Conservation (phyloP, 306 rosid genomes). For the Quercus ilex region DNA sequence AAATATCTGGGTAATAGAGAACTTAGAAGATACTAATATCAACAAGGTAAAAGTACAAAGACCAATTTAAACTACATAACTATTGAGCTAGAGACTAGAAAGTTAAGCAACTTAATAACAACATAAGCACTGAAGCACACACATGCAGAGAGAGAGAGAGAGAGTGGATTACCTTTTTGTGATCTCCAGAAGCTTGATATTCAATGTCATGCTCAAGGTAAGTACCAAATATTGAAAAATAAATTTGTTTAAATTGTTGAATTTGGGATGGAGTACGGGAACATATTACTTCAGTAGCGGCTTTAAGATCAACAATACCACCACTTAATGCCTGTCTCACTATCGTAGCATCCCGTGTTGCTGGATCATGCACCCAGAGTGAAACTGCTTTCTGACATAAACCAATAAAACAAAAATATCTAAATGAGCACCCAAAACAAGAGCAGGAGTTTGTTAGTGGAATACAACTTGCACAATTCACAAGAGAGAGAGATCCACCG, state of each 20-base stretch:
- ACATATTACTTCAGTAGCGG: constrained; percentile 43
- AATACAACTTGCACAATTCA: neutral
- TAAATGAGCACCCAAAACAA: neutral
- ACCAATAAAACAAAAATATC: neutral
- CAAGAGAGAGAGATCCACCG: neutral
- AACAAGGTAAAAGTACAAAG: neutral
- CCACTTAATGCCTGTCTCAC: constrained; percentile 12
- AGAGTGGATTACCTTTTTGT: constrained; percentile 21
- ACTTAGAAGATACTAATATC: neutral
- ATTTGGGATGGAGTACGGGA: constrained; percentile 44
- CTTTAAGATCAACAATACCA: constrained; percentile 12
- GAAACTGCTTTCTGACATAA: constrained; percentile 33
- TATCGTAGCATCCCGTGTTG: constrained; percentile 31
- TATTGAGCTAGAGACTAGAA: neutral
- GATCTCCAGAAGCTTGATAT: constrained; percentile 24
- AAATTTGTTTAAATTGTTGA: constrained; percentile 37
- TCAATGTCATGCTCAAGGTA: constrained; percentile 31
- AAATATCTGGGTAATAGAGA: neutral
- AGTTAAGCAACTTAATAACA: neutral
- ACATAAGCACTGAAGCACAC: too few relatives aligned
- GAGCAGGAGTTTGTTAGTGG: neutral
- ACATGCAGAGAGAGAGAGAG: too few relatives aligned
- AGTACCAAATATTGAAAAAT: constrained; percentile 19
- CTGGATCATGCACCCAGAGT: constrained; percentile 46
- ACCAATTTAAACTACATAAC: neutral